Evolutionary conservation across 306 rosid species (phyloP).

Genomic region (Castanea crenata): DNA sequence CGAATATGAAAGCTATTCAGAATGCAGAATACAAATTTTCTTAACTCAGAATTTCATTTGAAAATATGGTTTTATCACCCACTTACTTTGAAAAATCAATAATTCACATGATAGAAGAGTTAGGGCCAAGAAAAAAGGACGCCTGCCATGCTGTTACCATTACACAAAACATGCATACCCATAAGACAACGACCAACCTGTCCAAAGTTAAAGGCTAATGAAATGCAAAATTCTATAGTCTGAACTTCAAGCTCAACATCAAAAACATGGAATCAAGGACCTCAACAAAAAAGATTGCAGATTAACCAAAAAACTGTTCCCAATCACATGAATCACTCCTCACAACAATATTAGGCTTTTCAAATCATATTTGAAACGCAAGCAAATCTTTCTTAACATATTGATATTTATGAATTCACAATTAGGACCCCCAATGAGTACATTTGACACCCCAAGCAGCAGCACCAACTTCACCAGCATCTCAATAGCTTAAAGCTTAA

Average conservation of each 20-base stretch:
- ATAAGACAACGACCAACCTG: conserved; percentile 3
- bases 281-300: not conserved
- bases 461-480: not conserved
- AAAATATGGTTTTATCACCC: not conserved
- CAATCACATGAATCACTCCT: not conserved
- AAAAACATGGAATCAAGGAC: not conserved
- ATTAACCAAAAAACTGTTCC: not conserved
- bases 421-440: not conserved
- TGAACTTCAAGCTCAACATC: not conserved
- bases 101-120: conserved; percentile 3
- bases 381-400: not conserved
- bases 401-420: not conserved
- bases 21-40: not conserved
- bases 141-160: not conserved
- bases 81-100: not conserved
- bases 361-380: not conserved
- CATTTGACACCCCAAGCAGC: not conserved
- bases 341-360: not conserved
- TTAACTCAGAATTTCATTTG: not conserved
- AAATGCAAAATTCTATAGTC: not conserved
- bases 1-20: not conserved
- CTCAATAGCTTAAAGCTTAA: not conserved
- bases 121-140: not conserved
- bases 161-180: conserved; percentile 8
- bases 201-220: not conserved